These are phyloP conservation scores for Fraxinus dipetala DNA, from an alignment of 305 asterid species.

Conservation along the genomic window DNA sequence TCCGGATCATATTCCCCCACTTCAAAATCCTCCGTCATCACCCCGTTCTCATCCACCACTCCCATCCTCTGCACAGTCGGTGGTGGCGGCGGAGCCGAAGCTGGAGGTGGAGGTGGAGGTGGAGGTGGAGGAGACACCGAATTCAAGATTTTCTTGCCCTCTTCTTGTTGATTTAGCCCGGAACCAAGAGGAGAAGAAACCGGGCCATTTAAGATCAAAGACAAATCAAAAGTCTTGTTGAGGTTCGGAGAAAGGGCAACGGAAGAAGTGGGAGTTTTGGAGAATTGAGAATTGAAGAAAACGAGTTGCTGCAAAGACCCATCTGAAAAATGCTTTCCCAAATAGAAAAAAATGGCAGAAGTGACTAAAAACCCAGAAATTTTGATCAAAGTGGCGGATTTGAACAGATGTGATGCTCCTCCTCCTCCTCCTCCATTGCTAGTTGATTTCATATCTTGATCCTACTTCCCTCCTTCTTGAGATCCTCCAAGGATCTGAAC, in stretches of 20 bases:
- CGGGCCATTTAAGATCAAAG: slow-evolving; percentile 46
- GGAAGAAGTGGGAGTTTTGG: slow-evolving; percentile 32
- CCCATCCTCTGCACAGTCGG: slow-evolving; percentile 72
- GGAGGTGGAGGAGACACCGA: slow-evolving; percentile 32
- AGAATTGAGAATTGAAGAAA: slow-evolving; percentile 56
- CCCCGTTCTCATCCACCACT: slow-evolving; percentile 79
- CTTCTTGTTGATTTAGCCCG: background rate
- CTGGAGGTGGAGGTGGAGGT: slow-evolving; percentile 23
- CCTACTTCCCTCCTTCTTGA: slow-evolving; percentile 17
- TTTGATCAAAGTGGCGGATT: slow-evolving; percentile 53
- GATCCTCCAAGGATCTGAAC: background rate
- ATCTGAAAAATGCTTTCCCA: slow-evolving; percentile 74
- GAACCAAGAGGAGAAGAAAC: background rate
- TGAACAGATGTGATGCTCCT: slow-evolving; percentile 42
- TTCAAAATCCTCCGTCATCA: slow-evolving; percentile 67
- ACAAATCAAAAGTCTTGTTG: slow-evolving; percentile 46
- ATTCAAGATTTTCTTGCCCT: background rate
- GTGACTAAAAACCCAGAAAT: slow-evolving; percentile 44
- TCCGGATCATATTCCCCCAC: slow-evolving; percentile 73
- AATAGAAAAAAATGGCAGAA: slow-evolving; percentile 59
- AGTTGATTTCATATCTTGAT: slow-evolving; percentile 37
- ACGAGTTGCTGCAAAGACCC: slow-evolving; percentile 57
- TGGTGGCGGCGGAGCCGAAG: slow-evolving; percentile 23
- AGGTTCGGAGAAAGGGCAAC: slow-evolving; percentile 51
- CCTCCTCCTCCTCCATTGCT: slow-evolving; percentile 26